Percentiles rank a stretch among this genome's conserved stretches.
These are phyloP conservation scores for Penicillium silybi DNA, from an alignment of 495 filamentous ascomycete species.

Conservation along the genomic window DNA sequence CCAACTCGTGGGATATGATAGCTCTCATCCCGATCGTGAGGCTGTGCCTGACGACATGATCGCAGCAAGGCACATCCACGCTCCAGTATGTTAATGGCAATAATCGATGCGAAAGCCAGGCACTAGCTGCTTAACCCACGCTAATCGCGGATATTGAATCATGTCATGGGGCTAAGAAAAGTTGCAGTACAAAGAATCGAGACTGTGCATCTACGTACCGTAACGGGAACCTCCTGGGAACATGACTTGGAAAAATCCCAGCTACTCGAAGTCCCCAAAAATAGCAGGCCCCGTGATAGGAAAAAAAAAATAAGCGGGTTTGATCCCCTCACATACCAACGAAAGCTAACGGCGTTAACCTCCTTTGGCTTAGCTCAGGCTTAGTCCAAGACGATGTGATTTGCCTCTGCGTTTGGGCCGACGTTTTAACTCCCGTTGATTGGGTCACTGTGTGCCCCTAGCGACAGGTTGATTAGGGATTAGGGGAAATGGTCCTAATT, in stretches of 20 bases:
- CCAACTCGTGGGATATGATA: not conserved
- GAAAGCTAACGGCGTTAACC: not conserved
- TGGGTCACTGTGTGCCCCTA: constrained; percentile 8
- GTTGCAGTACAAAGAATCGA: not conserved
- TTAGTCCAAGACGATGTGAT: not conserved
- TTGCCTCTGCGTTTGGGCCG: not conserved
- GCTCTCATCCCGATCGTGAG: not conserved
- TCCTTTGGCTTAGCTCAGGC: not conserved
- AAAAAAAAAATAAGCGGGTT: constrained; percentile 7
- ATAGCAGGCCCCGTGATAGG: constrained; percentile 11
- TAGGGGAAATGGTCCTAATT: not conserved
- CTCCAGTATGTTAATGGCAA: not conserved
- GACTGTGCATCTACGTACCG: not conserved
- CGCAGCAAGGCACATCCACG: not conserved
- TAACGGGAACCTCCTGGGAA: not conserved
- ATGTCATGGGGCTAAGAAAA: too few species aligned
- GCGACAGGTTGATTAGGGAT: constrained; percentile 8
- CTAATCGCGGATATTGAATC: not conserved
- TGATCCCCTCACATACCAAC: not conserved
- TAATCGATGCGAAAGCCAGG: not conserved
- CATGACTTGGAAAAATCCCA: not conserved
- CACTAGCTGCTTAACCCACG: not conserved
- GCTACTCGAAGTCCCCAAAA: not conserved
- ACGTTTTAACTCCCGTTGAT: not conserved
- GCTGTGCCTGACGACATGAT: not conserved